These are phyloP conservation scores for Cercospora berteroae DNA, from an alignment of 2,329 filamentous ascomycete species.

Conservation along the genomic window DNA sequence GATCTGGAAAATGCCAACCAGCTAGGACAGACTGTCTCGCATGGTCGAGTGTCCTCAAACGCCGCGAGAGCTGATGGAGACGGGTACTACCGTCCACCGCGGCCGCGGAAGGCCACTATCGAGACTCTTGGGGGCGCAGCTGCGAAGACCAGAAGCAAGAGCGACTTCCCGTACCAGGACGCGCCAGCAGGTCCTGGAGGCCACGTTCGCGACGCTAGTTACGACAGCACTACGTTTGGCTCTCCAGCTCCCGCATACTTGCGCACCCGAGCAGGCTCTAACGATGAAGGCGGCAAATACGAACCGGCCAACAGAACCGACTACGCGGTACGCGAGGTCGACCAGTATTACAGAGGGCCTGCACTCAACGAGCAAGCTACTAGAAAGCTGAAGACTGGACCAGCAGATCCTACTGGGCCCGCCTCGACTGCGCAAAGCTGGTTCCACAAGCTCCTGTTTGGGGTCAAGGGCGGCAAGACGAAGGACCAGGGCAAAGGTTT, in stretches of 20 bases:
- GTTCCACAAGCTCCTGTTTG: slow-evolving; percentile 64
- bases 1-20: slow-evolving; percentile 21
- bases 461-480: slow-evolving; percentile 64
- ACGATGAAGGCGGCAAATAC: slow-evolving; percentile 40
- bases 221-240: slow-evolving; percentile 41
- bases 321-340: slow-evolving; percentile 90
- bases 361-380: slow-evolving; percentile 78
- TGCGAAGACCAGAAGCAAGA: slow-evolving; percentile 41
- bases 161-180: slow-evolving; percentile 45
- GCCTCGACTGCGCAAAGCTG: slow-evolving; percentile 87
- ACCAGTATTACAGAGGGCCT: slow-evolving; percentile 94
- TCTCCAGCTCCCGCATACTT: slow-evolving; percentile 57
- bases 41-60: slow-evolving; percentile 11
- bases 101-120: slow-evolving; percentile 65
- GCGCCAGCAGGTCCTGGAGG: slow-evolving; percentile 36
- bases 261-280: slow-evolving; percentile 53
- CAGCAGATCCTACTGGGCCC: slow-evolving; percentile 88
- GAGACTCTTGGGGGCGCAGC: slow-evolving; percentile 50
- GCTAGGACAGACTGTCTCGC: slow-evolving; percentile 7
- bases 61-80: slow-evolving; percentile 47
- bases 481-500: slow-evolving; percentile 94
- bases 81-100: slow-evolving; percentile 85
- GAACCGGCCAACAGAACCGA: slow-evolving; percentile 56
- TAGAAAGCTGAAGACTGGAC: slow-evolving; percentile 85
- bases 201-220: slow-evolving; percentile 32